Evolutionary conservation across 2,329 filamentous ascomycete species (phyloP).

Genomic region (Penicillium decumbens): DNA sequence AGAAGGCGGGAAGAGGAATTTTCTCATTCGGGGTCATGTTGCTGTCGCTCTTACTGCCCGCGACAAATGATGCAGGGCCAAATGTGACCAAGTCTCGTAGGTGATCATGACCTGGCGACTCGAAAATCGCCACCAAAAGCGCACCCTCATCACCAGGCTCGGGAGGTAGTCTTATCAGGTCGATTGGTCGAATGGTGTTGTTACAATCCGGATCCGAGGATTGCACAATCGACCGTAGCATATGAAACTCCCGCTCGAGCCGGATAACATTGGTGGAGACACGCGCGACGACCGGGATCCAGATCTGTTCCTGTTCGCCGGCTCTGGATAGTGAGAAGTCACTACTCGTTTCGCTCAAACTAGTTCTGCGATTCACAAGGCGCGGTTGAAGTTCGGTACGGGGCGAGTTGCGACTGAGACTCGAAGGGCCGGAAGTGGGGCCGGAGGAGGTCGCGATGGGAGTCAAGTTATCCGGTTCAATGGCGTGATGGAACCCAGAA

Average conservation of each 20-base stretch:
- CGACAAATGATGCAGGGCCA: conserved; percentile 68
- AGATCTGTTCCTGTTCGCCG: conserved; percentile 38
- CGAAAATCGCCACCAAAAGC: conserved; percentile 77
- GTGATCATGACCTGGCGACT: conserved; percentile 70
- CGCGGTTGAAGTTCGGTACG: conserved; percentile 40
- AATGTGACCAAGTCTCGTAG: conserved; percentile 67
- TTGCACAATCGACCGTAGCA: conserved; percentile 66
- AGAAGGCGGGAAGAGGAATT: conserved; percentile 69
- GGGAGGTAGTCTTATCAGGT: conserved; percentile 67
- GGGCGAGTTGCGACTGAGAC: conserved; percentile 43
- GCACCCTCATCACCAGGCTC: conserved; percentile 64
- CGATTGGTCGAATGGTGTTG: conserved; percentile 76
- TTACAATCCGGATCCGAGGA: conserved; percentile 67
- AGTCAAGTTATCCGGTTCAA: conserved; percentile 46
- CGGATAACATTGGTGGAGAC: conserved; percentile 77
- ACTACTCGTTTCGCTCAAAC: conserved; percentile 49
- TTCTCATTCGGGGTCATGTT: conserved; percentile 52
- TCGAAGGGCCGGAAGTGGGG: conserved; percentile 37
- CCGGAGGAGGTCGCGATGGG: conserved; percentile 41
- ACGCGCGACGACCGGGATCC: conserved; percentile 69
- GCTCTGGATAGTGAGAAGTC: conserved; percentile 40
- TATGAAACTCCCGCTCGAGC: conserved; percentile 82
- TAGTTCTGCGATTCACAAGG: conserved; percentile 46
- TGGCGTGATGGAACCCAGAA: conserved; percentile 56
- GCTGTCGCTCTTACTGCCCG: conserved; percentile 48